Base-by-base conservation (phyloP, 257 asterid genomes). In the Mitragyna speciosa region DNA sequence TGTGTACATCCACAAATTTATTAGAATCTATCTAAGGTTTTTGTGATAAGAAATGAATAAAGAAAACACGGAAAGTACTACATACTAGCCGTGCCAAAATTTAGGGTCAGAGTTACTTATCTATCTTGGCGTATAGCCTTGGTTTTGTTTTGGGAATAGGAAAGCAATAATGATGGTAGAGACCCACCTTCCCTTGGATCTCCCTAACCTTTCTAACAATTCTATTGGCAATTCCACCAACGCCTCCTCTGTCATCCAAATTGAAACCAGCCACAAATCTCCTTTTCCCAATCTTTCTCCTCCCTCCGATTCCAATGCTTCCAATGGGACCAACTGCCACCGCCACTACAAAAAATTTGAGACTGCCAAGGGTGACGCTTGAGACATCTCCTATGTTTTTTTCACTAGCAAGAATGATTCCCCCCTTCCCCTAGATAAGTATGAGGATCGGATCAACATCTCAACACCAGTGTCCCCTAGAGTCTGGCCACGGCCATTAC, bases 341-440 rank as follows among this genome's bases (percentile, higher is more conserved):
- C 12, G 45, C 17, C 76, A 51, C 8, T 1, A 14, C 41, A n/a
- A n/a, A n/a, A n/a, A n/a, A n/a, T n/a, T n/a, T n/a, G 70, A 12
- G 7, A n/a, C 39, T 78, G n/a, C 73, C 7, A 81, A 70, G 54
- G 82, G 58, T 71, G 86, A 69, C 33, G 36, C 65, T 54, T 65
- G 31, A 77, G 89, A 84, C 56, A 88, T 86, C 73, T 91, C 94
- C 14, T 87, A 87, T 82, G 92, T 86, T 58, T 87, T 87, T 73
- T 88, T 85, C 66, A 75, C 76, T 33, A 85, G 87, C 47, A 77
- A 73, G 47, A 84, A 83, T 64, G 89, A 76, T 79, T 52, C 80
- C 33, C 41, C 77, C 39, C 68, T 73, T n/a, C 73, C 80, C n/a
- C 73, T n/a, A 19, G 61, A 39, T 17, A 80, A 75, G 75, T 82